Percentiles rank a stretch among this genome's conserved stretches.
These are phyloP conservation scores for Herpetomonas samuelpessoai DNA, from an alignment of 208 protist genomes.

Conservation along the genomic window DNA sequence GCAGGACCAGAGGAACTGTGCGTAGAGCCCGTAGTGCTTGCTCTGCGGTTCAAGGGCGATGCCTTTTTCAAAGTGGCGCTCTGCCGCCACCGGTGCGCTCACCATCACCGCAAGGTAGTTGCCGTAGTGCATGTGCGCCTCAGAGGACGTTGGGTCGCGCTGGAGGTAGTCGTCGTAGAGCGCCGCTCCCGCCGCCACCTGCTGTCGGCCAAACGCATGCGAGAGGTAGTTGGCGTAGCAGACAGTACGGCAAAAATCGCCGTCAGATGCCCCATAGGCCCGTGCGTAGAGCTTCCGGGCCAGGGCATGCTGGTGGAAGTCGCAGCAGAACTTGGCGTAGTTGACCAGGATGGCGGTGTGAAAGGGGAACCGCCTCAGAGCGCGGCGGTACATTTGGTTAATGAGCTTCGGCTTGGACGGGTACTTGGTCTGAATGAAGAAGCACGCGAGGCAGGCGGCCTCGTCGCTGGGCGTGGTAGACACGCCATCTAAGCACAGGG, in stretches of 20 bases:
- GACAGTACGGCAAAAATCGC: conserved; percentile 51
- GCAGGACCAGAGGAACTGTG: conserved; percentile 60
- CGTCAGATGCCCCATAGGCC: conserved; percentile 48
- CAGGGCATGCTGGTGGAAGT: conserved; percentile 41
- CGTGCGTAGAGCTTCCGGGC: conserved; percentile 70
- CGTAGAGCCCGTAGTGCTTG: conserved; percentile 49
- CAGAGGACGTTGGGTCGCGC: conserved; percentile 20
- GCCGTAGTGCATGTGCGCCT: conserved; percentile 49
- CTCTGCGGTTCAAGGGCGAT: conserved; percentile 41
- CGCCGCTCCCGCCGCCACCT: conserved; percentile 31
- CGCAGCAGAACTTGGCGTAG: conserved; percentile 76
- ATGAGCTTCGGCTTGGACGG: conserved; percentile 41
- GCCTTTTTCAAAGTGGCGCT: conserved; percentile 53
- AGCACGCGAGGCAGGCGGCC: conserved; percentile 63
- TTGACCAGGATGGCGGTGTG: conserved; percentile 66
- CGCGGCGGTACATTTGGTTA: conserved; percentile 60
- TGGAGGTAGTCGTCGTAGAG: conserved; percentile 52
- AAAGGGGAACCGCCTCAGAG: conserved; percentile 49
- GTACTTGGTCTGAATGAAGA: conserved; percentile 64
- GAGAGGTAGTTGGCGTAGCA: conserved; percentile 76
- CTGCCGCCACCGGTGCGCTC: conserved; percentile 55
- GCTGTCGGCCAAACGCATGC: conserved; percentile 36
- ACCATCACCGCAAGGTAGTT: conserved; percentile 63
- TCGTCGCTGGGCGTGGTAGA: conserved; percentile 47
- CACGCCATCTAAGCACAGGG: conserved; percentile 52